Evolutionary conservation across 441 rosid genomes (phyloP).

Genomic region (Breynia disticha): DNA sequence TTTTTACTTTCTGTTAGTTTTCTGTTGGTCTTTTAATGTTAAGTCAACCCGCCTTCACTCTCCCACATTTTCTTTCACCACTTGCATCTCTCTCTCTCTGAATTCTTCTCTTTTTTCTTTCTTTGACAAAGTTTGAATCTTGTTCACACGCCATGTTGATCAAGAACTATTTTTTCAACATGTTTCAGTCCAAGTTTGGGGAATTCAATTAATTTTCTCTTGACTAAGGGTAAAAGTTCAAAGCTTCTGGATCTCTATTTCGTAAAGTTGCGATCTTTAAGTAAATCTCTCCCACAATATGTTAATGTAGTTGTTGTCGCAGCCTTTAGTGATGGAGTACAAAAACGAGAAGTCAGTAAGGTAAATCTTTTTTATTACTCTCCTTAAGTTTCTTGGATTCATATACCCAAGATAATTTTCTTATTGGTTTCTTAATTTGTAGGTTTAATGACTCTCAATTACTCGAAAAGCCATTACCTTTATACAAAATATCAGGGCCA

Average conservation of each 20-base stretch:
- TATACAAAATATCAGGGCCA: slow-evolving; percentile 31
- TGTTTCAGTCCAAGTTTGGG: too few relatives aligned
- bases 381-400: slow-evolving; percentile 4
- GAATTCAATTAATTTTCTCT: too few relatives aligned
- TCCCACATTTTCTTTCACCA: too few relatives aligned
- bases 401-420: slow-evolving; percentile 3
- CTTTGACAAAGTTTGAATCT: too few relatives aligned
- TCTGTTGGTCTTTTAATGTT: too few relatives aligned
- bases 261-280: background rate
- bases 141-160: too few relatives aligned
- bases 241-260: background rate
- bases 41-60: too few relatives aligned
- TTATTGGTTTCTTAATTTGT: slow-evolving; percentile 3
- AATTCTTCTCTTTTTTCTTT: slow-evolving; percentile 2
- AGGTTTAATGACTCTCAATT: slow-evolving; percentile 31
- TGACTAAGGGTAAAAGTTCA: too few relatives aligned
- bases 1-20: too few relatives aligned
- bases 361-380: slow-evolving; percentile 11
- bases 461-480: slow-evolving; percentile 31
- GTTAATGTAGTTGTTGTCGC: background rate
- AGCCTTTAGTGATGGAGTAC: slow-evolving; percentile 29
- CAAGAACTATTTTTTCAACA: too few relatives aligned
- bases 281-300: background rate
- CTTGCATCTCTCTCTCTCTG: background rate
- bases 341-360: slow-evolving; percentile 50